Base-by-base conservation (phyloP, 1,284 basidiomycete species). In the Moniliella sp. region DNA sequence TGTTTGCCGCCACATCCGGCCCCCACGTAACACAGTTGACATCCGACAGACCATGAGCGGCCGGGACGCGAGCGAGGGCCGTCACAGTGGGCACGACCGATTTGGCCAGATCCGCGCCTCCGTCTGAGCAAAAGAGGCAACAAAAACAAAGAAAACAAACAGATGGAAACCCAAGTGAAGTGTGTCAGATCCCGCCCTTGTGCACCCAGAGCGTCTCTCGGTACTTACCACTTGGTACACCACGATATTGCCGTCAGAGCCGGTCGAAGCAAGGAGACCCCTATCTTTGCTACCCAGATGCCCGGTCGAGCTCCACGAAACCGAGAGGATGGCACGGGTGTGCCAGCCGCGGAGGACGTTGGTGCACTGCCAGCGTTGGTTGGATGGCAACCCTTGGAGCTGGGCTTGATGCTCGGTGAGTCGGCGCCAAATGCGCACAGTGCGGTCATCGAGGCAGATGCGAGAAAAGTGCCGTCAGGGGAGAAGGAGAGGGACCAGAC, bases 401-500 rank as follows among this genome's bases (percentile, higher is more conserved):
- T 33, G 51, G 27, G 57, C 57, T 25, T 56, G 47, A 13, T 50
- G 44, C 13, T 41, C 46, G 16, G 40, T 43, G 11, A 57, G 48
- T 9, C 51, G 47, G 5, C 50, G 52, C 68, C 68, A 70, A 19
- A 71, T 62, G 18, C 66, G 58, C 18, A 71, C 63, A 69, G 78
- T 77, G 31, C 66, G 64, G 56, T 88, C 83, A 46, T 84, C 82
- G 62, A 64, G 0, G 72, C 73, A 2, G 76, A 78, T 0, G 83
- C 84, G 15, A 99, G 71, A 58, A 76, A 88, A 31, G 67, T 65
- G 1, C 82, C 82, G 35, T 72, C 69, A 1, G 76, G 86, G 5
- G 78, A 75, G 57, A 70, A 72, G 1, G 77, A 71, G 21, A 94
- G 57, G 1, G 75, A 70, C 91, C 91, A 99, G 4, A 99, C 83